Conservation (phyloP, 2,329 filamentous ascomycete species). For the Cladosporium sp. region DNA sequence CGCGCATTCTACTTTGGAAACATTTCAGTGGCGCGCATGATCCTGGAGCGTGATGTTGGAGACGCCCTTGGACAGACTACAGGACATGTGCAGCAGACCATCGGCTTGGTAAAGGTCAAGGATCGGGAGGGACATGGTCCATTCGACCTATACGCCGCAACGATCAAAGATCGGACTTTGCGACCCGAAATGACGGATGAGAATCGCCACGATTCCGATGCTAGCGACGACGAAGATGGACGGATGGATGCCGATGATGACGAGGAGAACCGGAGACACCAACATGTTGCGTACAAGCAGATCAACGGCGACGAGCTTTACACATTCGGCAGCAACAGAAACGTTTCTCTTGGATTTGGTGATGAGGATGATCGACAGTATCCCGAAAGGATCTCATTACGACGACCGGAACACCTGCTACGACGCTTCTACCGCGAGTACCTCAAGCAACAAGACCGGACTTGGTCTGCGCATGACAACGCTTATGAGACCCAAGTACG, state of each 20-base stretch:
- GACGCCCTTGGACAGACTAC: slow-evolving; percentile 64
- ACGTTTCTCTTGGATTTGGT: slow-evolving; percentile 87
- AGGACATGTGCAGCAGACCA: slow-evolving; percentile 61
- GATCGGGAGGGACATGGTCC: slow-evolving; percentile 93
- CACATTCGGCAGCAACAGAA: slow-evolving; percentile 95
- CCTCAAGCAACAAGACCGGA: slow-evolving; percentile 45
- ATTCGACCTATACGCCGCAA: slow-evolving; percentile 87
- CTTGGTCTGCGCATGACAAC: slow-evolving; percentile 41
- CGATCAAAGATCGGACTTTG: slow-evolving; percentile 75
- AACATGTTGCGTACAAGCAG: slow-evolving; percentile 29
- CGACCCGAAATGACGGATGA: slow-evolving; percentile 40
- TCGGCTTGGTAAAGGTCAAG: slow-evolving; percentile 87
- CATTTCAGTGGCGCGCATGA: slow-evolving; percentile 76
- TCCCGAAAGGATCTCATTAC: slow-evolving; percentile 77
- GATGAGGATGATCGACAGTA: slow-evolving; percentile 94
- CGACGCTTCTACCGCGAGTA: slow-evolving; percentile 72
- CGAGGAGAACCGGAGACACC: slow-evolving; percentile 19
- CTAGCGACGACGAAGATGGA: slow-evolving; percentile 47
- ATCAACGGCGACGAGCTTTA: slow-evolving; percentile 80
- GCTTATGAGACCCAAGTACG: slow-evolving; percentile 25
- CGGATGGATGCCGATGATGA: slow-evolving; percentile 58
- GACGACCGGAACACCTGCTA: slow-evolving; percentile 75
- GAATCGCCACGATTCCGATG: slow-evolving; percentile 34
- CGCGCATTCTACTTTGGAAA: slow-evolving; percentile 89
- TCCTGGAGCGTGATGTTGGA: slow-evolving; percentile 74